A percentile compares a stretch with the other conserved stretches of the same genome.
Conservation (phyloP, 192 early-diverging fungal species). For the Umbelopsis vinacea region DNA sequence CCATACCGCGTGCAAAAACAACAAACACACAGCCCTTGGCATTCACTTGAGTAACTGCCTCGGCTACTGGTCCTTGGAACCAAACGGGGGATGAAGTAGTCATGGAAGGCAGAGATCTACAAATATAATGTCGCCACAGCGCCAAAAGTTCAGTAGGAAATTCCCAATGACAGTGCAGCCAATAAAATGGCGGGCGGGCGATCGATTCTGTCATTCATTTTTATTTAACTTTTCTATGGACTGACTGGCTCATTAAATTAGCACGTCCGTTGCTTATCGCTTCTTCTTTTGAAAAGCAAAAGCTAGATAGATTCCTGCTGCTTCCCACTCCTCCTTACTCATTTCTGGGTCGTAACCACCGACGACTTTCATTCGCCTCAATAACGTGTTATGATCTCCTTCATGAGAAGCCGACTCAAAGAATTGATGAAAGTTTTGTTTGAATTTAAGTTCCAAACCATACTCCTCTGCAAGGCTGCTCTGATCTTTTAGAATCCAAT, state of each 20-base stretch:
- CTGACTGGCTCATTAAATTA: not conserved
- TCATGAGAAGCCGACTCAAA: conserved; percentile 67
- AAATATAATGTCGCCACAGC: not conserved
- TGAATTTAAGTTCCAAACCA: conserved; percentile 76
- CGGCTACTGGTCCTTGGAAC: conserved; percentile 31
- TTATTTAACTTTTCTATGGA: not conserved
- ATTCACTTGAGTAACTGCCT: conserved; percentile 30
- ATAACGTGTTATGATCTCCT: conserved; percentile 57
- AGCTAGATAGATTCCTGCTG: conserved; percentile 73
- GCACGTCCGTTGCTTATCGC: conserved; percentile 9
- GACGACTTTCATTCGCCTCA: conserved; percentile 86
- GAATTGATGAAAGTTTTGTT: conserved; percentile 82
- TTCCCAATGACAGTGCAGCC: not conserved
- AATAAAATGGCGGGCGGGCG: not conserved
- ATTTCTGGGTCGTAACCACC: conserved; percentile 65
- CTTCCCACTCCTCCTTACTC: conserved; percentile 91
- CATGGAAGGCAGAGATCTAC: not conserved
- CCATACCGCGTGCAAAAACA: conserved; percentile 38
- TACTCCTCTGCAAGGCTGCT: conserved; percentile 80
- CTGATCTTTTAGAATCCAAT: not conserved
- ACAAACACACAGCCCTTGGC: conserved; percentile 30
- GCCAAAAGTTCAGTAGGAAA: not conserved
- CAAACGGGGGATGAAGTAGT: conserved; percentile 23
- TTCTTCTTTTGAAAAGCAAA: conserved; percentile 78
- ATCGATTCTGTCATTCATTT: not conserved